Percentiles rank a stretch among this genome's conserved stretches.
These are phyloP conservation scores for Gossypium bickii DNA, from an alignment of 345 rosid species.

Conservation along the genomic window DNA sequence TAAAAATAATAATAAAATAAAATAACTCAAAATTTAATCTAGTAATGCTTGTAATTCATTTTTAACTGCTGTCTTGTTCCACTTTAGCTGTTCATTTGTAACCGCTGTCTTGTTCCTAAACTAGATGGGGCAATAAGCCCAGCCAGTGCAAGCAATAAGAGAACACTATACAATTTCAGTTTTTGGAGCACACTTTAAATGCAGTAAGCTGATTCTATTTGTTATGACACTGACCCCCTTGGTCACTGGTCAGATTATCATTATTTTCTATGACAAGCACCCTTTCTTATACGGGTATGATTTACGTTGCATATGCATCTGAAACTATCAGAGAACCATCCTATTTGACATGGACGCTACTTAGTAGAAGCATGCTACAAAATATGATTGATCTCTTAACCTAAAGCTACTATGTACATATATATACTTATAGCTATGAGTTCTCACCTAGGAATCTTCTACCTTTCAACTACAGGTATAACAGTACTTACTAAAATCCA, in stretches of 20 bases:
- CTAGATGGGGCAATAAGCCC: neutral
- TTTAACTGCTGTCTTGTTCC: neutral
- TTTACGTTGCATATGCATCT: neutral
- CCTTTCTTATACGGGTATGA: neutral
- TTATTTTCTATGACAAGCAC: neutral
- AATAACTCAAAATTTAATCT: neutral
- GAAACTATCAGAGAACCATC: neutral
- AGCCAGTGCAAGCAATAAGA: neutral
- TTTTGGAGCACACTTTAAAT: constrained; percentile 1
- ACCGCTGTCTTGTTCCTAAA: neutral
- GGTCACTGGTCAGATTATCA: constrained; percentile 2
- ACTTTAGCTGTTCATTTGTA: neutral
- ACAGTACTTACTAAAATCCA: neutral
- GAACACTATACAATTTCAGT: neutral
- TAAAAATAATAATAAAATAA: no score
- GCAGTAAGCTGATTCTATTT: neutral
- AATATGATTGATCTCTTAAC: neutral
- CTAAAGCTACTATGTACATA: neutral
- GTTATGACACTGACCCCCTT: neutral
- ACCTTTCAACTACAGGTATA: neutral
- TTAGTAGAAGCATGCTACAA: neutral
- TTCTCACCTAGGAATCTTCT: neutral
- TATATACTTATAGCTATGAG: neutral
- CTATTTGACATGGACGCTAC: constrained; percentile 6
- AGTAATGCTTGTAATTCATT: neutral